phyloP scores from a whole-genome alignment of 1,284 basidiomycete genomes.

The Rhodotorula mucilaginosa region DNA sequence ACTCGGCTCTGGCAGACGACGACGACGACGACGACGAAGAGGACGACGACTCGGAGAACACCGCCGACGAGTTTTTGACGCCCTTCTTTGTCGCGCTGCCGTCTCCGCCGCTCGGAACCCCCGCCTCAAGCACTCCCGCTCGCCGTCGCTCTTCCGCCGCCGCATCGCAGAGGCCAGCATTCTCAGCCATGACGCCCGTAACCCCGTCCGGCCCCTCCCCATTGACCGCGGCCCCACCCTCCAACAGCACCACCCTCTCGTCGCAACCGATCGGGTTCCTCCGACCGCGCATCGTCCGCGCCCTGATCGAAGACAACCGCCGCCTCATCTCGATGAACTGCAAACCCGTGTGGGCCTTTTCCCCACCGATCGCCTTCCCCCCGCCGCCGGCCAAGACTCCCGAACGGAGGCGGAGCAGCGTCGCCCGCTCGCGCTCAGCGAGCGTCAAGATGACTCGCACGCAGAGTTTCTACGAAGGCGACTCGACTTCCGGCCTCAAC shows the following conservation, averaged over 20 bases:
- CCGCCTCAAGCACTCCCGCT: not conserved
- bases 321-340: conserved; percentile 26
- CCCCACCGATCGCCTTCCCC: conserved; percentile 20
- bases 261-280: conserved; percentile 44
- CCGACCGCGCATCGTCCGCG: conserved; percentile 37
- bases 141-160: conserved; percentile 15
- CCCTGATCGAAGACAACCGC: conserved; percentile 36
- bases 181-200: conserved; percentile 27
- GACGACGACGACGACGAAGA: conserved; percentile 20
- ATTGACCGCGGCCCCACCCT: not conserved
- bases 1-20: conserved; percentile 25
- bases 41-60: not conserved
- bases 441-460: conserved; percentile 1
- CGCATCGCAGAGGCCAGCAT: conserved; percentile 9
- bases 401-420: conserved; percentile 4
- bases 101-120: not conserved
- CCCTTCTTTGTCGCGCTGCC: conserved; percentile 36
- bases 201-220: conserved; percentile 17
- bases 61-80: conserved; percentile 22
- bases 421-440: not conserved
- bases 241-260: not conserved
- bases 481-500: not conserved
- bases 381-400: conserved; percentile 9
- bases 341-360: conserved; percentile 29
- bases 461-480: not conserved